Base-by-base conservation (phyloP, 441 rosid species). In the Syzygium malaccense region DNA sequence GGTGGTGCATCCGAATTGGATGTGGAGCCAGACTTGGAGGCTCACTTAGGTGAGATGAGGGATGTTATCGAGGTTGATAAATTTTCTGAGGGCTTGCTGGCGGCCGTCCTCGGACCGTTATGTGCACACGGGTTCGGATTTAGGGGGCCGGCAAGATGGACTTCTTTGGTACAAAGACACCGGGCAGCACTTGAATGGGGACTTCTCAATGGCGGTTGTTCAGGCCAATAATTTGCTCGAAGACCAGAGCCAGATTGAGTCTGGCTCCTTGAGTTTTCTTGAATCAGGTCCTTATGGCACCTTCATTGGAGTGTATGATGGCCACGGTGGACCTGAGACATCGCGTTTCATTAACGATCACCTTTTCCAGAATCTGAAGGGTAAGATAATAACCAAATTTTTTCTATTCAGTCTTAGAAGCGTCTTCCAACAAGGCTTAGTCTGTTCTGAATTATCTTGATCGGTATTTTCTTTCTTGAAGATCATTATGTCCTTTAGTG, bases 301-400 rank as follows among this genome's bases (percentile, higher is more conserved):
- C 19, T 93, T 94, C 78, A 28, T 93, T 89, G 95, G 95, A 20
- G 86, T 94, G 23, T 94, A 94, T 85, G 95, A 94, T 20, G 95
- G 95, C 26, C 94, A 94, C 54, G 95, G 94, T 10, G 95, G 95
- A 28, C 95, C 95, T 58, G 95, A 94, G 91, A 94, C 94, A 15
- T 93, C 95, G 2, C 93, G 95, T 6, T 94, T 87, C 90, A 89
- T 94, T 88, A 94, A 94, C 49, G 94, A 94, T 86, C 91, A 94
- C 55, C 93, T 94, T 15, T 93, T 94, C 88, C 94, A 91, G 91
- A 93, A 94, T 92, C 92, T 92, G 51, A 94, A 93, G 92, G 91
- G 94, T 93, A 91, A 93, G 95, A 62, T 85, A 49, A 41, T 25
- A 6, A 17, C 30, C 32, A 23, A 4, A 1, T 30, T 85, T 23